Evolutionary conservation across 2,329 filamentous ascomycete genomes (phyloP).

Genomic region (Talaromyces sp.): DNA sequence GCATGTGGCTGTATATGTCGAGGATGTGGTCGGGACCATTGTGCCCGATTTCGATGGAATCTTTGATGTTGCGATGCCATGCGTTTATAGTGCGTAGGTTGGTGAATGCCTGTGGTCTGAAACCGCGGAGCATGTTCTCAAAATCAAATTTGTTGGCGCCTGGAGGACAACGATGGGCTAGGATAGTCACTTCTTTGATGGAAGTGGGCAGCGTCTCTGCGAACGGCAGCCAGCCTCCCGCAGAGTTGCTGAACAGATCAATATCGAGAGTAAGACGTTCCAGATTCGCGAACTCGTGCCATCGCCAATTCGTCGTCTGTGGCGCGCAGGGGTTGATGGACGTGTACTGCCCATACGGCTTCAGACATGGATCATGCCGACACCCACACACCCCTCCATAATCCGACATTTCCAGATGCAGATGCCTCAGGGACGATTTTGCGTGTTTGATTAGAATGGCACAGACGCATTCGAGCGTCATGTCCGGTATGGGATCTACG

Average conservation of each 20-base stretch:
- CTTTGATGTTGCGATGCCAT: neutral
- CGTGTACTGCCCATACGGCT: neutral
- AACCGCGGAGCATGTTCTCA: conserved; percentile 7
- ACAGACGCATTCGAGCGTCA: neutral
- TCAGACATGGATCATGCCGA: neutral
- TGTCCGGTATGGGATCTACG: neutral
- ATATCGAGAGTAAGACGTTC: conserved; percentile 7
- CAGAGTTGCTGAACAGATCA: neutral
- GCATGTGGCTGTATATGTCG: neutral
- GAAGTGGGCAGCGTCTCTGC: neutral
- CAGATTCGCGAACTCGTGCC: conserved; percentile 1
- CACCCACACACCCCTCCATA: neutral
- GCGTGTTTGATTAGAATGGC: neutral
- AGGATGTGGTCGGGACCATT: neutral
- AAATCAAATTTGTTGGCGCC: conserved; percentile 2
- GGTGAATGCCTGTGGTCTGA: neutral
- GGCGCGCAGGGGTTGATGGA: neutral
- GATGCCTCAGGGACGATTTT: neutral
- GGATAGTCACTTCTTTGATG: neutral
- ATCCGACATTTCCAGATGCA: neutral
- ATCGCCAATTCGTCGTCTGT: conserved; percentile 9
- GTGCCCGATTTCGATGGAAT: neutral
- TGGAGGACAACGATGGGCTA: conserved; percentile 8
- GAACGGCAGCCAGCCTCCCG: neutral
- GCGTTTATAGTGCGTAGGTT: neutral